Evolutionary conservation across 2,329 filamentous ascomycete species (phyloP), one percentile per base, ranked within the genome.

Genomic region (Epichloe bromicola): DNA sequence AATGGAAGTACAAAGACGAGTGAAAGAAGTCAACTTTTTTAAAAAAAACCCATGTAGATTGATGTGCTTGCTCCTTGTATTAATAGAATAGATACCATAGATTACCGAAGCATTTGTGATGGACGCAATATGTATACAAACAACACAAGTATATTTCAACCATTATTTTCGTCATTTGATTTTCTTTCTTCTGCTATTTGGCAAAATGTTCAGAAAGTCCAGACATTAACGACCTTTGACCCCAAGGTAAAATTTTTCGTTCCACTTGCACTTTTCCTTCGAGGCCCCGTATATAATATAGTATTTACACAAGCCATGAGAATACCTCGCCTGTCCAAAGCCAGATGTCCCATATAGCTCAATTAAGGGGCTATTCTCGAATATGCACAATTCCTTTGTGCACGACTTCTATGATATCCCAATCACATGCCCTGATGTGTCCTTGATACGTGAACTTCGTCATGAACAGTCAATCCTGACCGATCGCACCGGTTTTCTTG

Each of bases 1-100:
- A 67, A 59, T 80, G 77, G 76, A 78, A 74, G 65, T 75, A 72
- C 67, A 73, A 70, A 52, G 65, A 56, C 11, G 48, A 53, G 17
- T 47, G 10, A 48, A 5, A 36, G 5, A 4, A 42, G 15, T 4
- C 36, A n/a, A 19, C 3, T 34, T 10, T 3, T 15, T 45, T 3
- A 0, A 10, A 23, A 23, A 23, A 4, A 20, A 20, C 3, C 20
- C 23, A 30, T 23, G 17, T 3, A 23, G 5, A 23, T 42, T 33
- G 15, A 14, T 33, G 26, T 30, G 26, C 26, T 44, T 26, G 30
- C 26, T 33, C 34, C 30, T 6, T 43, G 23, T 48, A 39, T 38
- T 42, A 6, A 3, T 46, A 23, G 19, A 49, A 37, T 39, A 52
- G 38, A 47, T 52, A 47, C 46, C 51, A 49, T 49, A 36, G 45